These are phyloP conservation scores for Melianthus villosus DNA, from an alignment of 441 rosid genomes.

Conservation along the genomic window DNA sequence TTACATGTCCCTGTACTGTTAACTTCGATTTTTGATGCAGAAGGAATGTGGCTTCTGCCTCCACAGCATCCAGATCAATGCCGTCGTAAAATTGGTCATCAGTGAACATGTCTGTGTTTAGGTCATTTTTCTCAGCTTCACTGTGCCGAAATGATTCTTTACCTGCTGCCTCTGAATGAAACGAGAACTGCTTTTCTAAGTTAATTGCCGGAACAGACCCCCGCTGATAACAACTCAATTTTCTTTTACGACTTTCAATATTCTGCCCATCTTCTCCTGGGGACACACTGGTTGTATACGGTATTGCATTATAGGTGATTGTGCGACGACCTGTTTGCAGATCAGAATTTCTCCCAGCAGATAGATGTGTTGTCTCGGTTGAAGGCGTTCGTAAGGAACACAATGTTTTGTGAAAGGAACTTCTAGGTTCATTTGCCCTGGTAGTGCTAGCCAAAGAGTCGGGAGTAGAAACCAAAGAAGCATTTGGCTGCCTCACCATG, in stretches of 20 bases:
- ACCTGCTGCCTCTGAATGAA: constrained; percentile 13
- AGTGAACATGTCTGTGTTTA: constrained; percentile 11
- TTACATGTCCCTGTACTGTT: constrained; percentile 16
- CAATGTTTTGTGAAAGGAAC: constrained; percentile 17
- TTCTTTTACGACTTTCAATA: constrained; percentile 36
- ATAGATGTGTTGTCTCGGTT: constrained; percentile 12
- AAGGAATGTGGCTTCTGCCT: constrained; percentile 58
- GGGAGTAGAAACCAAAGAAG: constrained; percentile 21
- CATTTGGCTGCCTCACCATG: constrained; percentile 21
- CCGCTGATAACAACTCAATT: constrained; percentile 25
- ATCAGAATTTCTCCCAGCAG: constrained; percentile 14
- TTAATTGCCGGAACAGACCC: constrained; percentile 33
- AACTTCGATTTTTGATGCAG: constrained; percentile 28
- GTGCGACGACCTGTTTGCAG: constrained; percentile 15
- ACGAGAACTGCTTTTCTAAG: constrained; percentile 37
- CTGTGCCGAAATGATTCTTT: constrained; percentile 15
- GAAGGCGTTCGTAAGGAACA: constrained; percentile 26
- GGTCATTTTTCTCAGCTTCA: constrained; percentile 10
- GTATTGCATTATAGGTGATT: constrained; percentile 14
- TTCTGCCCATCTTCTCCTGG: constrained; percentile 15
- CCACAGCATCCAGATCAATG: constrained; percentile 75
- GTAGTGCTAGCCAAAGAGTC: constrained; percentile 18
- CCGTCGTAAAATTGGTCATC: constrained; percentile 67
- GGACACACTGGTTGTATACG: constrained; percentile 10
- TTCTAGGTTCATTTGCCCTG: constrained; percentile 2